Base-by-base conservation (phyloP, 305 asterid species). In the Galium porrigens region DNA sequence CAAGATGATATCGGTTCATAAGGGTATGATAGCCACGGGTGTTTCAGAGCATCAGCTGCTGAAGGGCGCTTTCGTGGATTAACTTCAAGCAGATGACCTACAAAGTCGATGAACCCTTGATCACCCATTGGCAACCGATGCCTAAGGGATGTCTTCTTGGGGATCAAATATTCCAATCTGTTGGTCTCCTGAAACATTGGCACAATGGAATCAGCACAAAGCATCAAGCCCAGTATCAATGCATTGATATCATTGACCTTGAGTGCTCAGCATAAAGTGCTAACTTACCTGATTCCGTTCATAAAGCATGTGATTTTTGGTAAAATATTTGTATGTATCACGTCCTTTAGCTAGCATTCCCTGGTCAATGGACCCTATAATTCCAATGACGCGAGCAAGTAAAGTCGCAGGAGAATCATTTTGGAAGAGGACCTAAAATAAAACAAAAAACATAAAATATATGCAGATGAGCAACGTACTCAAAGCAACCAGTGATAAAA, bases 71-170 rank as follows among this genome's bases (percentile, higher is more conserved):
- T 87, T 66, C 75, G 77, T 22, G 99, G 99, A 82, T 84, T 82
- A 42, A 86, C 79, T 80, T 92, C 95, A 7, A 92, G 95, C 46
- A 92, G 84, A 78, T 89, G 84, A 79, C 77, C 81, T 73, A 87
- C 95, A 29, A 89, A 89, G 79, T 89, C 96, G 0, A 89, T 84
- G 80, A 92, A 92, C 46, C 99, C 97, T 79, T 87, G 99, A 75
- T 92, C 97, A 58, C 96, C 99, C 95, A 92, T 87, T 54, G 99
- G 99, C 77, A 89, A 73, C n/a, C 97, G 86, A 80, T 84, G 95
- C 75, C 96, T 83, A 63, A 92, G 78, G 66, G 99, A 87, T 41
- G 99, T 84, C 81, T 86, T 92, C 66, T 92, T 92, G 58, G 99
- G 97, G 66, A 89, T 85, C 82, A 92, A 81, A 79, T 83, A 92